Evolutionary conservation across 2,329 filamentous ascomycete genomes (phyloP).

Genomic region (Diplocarpon rosae): DNA sequence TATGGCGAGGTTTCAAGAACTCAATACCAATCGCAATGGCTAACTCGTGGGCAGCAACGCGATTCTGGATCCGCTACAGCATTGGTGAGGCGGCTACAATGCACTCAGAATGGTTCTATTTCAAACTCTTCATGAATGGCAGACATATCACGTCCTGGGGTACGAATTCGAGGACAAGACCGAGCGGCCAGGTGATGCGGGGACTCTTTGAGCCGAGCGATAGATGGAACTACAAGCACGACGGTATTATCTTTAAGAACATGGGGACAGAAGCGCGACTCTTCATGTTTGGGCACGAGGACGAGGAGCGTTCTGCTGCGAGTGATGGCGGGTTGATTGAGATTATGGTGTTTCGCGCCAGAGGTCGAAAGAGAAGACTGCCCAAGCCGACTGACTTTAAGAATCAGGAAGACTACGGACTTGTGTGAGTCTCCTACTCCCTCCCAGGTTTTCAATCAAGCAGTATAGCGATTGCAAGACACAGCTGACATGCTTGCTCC

Average conservation of each 20-base stretch:
- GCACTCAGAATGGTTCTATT: constrained; percentile 35
- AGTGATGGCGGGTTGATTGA: constrained; percentile 46
- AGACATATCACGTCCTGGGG: constrained; percentile 43
- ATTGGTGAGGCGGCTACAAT: constrained; percentile 27
- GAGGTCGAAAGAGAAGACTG: constrained; percentile 33
- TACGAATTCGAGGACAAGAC: constrained; percentile 30
- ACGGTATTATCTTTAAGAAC: constrained; percentile 26
- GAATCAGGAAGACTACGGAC: constrained; percentile 39
- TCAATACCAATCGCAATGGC: neutral
- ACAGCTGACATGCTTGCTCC: neutral
- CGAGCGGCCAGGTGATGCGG: constrained; percentile 33
- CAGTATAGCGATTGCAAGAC: constrained; percentile 1
- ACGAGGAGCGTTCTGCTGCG: constrained; percentile 28
- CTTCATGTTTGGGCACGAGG: constrained; percentile 37
- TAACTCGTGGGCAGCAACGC: constrained; percentile 31
- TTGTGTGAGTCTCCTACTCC: constrained; percentile 34
- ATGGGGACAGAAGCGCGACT: constrained; percentile 38
- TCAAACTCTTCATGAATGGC: constrained; percentile 45
- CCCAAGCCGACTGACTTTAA: constrained; percentile 35
- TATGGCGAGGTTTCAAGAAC: constrained; percentile 20
- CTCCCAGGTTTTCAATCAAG: too few species aligned
- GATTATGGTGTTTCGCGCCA: constrained; percentile 41
- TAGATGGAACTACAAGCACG: constrained; percentile 32
- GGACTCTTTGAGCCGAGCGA: constrained; percentile 39
- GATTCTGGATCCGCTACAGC: constrained; percentile 42